Evolutionary conservation across 176 grass and related monocot species (phyloP), one percentile per base, ranked within the genome.

Genomic region (Ensete ventricosum): DNA sequence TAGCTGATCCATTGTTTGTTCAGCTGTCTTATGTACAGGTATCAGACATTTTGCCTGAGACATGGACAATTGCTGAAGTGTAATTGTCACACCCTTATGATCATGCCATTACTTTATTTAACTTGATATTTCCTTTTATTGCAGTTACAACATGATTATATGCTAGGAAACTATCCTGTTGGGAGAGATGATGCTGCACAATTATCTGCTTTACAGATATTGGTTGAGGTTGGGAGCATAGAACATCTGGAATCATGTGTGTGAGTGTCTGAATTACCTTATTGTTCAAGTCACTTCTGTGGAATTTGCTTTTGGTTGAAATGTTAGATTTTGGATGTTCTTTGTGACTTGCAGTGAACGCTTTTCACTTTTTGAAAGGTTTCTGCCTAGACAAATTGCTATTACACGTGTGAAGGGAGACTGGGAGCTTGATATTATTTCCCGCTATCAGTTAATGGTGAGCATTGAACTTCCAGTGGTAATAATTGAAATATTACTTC

Each of bases 11-110:
- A 22, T 95, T 99, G 96, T 99, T 99, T 50, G 71, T 95, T 82
- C 96, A 99, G 75, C 82, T 99, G 69, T 99, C 96, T 14, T 99
- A 95, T 84, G 96, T 99, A 13, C 96, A 99, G 96, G 96, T 99
- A 85, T 55, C 26, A 16, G 19, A 2, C 50, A 6, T 16, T 58
- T 43, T 43, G 34, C 34, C 34, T 43, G 34, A 43, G 34, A 43
- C 3, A 43, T 6, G 14, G 1, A 9, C 19, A 60, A 59, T 59
- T 17, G n/a, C 14, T 60, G 10, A 50, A 69, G 34, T 43, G 34
- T 43, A 43, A 43, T 43, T 43, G 27, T 29, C 27, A 29, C 27
- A 29, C 27, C 27, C 1, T 50, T 14, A 9, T 49, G 14, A 7
- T 50, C 9, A 11, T 69, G 14, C n/a, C 43, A 69, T 69, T 16